These are phyloP conservation scores for Colletotrichum cereale DNA, from an alignment of 2,329 filamentous ascomycete species.

Conservation along the genomic window DNA sequence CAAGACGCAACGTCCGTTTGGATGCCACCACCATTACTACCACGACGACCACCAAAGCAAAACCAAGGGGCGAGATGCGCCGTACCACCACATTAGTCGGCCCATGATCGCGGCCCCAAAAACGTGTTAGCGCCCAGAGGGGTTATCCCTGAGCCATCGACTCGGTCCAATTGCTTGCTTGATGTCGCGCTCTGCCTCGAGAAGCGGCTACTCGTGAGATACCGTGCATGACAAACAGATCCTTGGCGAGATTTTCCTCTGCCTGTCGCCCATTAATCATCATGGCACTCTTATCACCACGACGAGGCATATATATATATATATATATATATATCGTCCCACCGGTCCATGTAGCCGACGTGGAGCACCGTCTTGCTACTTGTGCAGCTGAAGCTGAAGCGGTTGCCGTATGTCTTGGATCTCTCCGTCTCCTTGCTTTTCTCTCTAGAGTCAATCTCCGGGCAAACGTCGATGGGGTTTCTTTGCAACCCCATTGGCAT, in stretches of 20 bases:
- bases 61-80: conserved; percentile 3
- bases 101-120: conserved; percentile 33
- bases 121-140: conserved; percentile 35
- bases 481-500: conserved; percentile 19
- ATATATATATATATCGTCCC: not conserved
- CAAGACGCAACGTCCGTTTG: conserved; percentile 7
- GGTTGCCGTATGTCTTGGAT: not conserved
- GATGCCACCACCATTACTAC: conserved; percentile 4
- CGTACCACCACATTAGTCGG: conserved; percentile 17
- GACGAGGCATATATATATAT: not conserved
- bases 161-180: conserved; percentile 37
- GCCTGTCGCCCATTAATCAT: not conserved
- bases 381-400: conserved; percentile 10
- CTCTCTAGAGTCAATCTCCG: conserved; percentile 6
- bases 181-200: not conserved
- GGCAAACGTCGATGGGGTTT: conserved; percentile 7
- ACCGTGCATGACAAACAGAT: not conserved
- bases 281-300: not conserved
- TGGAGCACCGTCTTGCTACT: not conserved
- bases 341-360: not conserved
- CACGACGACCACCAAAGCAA: not conserved
- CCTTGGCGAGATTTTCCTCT: not conserved
- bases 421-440: conserved; percentile 3
- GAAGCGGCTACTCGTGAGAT: not conserved
- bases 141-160: conserved; percentile 25